Percentiles rank a stretch among this genome's conserved stretches.
These are phyloP conservation scores for Vaccinium macrocarpon DNA, from an alignment of 148 eudicot species.

Conservation along the genomic window DNA sequence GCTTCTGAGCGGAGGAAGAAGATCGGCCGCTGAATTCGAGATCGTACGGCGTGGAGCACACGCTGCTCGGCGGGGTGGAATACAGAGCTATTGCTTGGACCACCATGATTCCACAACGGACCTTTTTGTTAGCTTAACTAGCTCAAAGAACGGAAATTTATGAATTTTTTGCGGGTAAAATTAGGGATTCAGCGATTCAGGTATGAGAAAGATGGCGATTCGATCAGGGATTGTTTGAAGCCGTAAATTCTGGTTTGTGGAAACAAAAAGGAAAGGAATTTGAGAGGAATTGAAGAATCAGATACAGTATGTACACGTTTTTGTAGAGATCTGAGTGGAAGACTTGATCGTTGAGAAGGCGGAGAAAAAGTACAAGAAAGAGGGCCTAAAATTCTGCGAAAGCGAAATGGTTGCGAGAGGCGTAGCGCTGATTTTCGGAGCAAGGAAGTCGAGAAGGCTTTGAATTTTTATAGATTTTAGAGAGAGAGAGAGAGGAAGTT, in stretches of 20 bases:
- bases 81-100: slow-evolving; percentile 82
- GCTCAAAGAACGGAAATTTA: too few relatives aligned
- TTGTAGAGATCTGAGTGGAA: slow-evolving; percentile 6
- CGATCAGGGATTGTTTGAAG: neutral
- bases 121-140: neutral
- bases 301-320: neutral
- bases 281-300: neutral
- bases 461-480: slow-evolving; percentile 7
- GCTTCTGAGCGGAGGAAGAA: slow-evolving; percentile 46
- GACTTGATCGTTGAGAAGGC: neutral
- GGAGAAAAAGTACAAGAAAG: neutral
- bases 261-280: neutral
- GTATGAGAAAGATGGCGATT: neutral
- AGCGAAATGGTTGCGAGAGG: neutral
- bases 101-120: slow-evolving; percentile 41
- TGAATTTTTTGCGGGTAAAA: neutral
- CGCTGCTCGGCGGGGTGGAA: slow-evolving; percentile 68
- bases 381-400: slow-evolving; percentile 13
- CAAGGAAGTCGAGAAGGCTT: slow-evolving; percentile 12
- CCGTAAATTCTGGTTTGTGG: neutral
- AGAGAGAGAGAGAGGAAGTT: neutral
- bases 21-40: slow-evolving; percentile 56
- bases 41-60: slow-evolving; percentile 64
- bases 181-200: neutral
- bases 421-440: neutral